Conservation (phyloP, 768 basidiomycete species). For the Chalciporus chontae region DNA sequence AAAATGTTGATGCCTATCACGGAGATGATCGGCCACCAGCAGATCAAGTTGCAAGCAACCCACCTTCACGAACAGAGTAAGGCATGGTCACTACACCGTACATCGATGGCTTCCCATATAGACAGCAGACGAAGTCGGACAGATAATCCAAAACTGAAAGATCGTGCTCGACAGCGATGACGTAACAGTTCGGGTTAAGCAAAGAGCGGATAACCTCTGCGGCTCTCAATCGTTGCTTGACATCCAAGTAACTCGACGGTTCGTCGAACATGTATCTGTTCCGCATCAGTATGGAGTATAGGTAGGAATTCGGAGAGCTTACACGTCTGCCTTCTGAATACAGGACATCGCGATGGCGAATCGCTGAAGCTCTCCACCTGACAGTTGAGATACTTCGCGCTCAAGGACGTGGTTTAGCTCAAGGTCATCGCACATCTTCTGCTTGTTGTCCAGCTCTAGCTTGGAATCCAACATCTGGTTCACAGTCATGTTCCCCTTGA, state of each 20-base stretch:
- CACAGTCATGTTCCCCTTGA: constrained; percentile 88
- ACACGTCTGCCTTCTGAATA: constrained; percentile 95
- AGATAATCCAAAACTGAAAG: constrained; percentile 96
- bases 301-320: constrained; percentile 31
- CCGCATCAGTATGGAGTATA: constrained; percentile 2
- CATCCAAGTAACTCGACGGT: constrained; percentile 96
- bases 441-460: constrained; percentile 84
- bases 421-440: constrained; percentile 78
- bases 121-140: constrained; percentile 95
- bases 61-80: constrained; percentile 95
- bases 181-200: constrained; percentile 80
- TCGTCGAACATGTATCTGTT: constrained; percentile 98
- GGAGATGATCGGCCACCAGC: background rate
- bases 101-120: constrained; percentile 96
- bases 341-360: constrained; percentile 99
- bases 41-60: constrained; percentile 13
- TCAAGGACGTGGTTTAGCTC: constrained; percentile 85
- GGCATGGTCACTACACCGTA: constrained; percentile 99
- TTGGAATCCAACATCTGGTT: constrained; percentile 90
- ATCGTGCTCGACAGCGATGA: constrained; percentile 98
- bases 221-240: constrained; percentile 91
- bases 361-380: constrained; percentile 95
- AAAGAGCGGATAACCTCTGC: constrained; percentile 92
- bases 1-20: constrained; percentile 94
- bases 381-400: constrained; percentile 81